These are phyloP conservation scores for Boletus pseudo-olivaceus DNA, from an alignment of 768 basidiomycete genomes.

Conservation along the genomic window DNA sequence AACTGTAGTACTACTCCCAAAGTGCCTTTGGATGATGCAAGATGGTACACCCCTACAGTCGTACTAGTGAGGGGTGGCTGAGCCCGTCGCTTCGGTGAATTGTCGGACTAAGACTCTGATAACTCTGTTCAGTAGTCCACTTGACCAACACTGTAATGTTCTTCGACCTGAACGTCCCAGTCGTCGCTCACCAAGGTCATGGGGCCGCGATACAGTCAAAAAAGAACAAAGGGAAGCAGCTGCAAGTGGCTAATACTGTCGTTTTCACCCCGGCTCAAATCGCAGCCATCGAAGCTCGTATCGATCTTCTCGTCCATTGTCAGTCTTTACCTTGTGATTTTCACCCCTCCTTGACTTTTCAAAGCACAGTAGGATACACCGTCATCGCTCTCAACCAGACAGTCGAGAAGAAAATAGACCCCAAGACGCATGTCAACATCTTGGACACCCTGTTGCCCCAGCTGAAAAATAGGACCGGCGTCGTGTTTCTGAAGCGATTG, in stretches of 20 bases:
- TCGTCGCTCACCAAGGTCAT: slow-evolving; percentile 28
- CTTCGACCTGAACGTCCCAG: slow-evolving; percentile 65
- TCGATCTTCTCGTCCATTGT: slow-evolving; percentile 75
- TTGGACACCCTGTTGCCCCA: slow-evolving; percentile 58
- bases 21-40: neutral
- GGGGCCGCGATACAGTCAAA: slow-evolving; percentile 16
- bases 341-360: slow-evolving; percentile 1
- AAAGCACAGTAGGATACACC: slow-evolving; percentile 74
- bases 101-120: neutral
- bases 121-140: neutral
- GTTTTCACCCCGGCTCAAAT: slow-evolving; percentile 57
- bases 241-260: slow-evolving; percentile 34
- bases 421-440: slow-evolving; percentile 63
- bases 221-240: slow-evolving; percentile 29
- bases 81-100: neutral
- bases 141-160: slow-evolving; percentile 40
- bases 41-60: no score
- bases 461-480: slow-evolving; percentile 53
- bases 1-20: neutral
- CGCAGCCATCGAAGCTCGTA: slow-evolving; percentile 51
- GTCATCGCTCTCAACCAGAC: slow-evolving; percentile 76
- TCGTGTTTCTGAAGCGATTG: slow-evolving; percentile 69
- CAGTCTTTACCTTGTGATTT: slow-evolving; percentile 27
- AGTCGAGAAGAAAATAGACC: slow-evolving; percentile 66
- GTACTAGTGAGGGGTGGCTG: neutral